phyloP scores from a whole-genome alignment of 2,329 filamentous ascomycete species.

The Clonostachys rosea region DNA sequence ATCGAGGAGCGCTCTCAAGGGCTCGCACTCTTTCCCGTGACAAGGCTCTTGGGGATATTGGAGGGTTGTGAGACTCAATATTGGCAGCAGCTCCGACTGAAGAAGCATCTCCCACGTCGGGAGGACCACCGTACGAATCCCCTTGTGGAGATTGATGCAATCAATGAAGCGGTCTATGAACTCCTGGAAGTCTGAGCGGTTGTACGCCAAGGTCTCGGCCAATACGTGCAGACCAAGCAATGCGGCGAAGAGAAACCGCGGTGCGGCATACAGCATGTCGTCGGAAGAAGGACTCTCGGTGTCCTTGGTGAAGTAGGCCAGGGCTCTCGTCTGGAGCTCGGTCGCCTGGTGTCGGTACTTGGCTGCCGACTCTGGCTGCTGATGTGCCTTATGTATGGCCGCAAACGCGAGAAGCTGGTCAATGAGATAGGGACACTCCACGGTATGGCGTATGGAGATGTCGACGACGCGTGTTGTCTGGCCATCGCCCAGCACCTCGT shows the following conservation, averaged over 20 bases:
- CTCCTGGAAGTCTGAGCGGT: conserved; percentile 26
- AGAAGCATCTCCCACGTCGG: conserved; percentile 25
- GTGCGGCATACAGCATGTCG: conserved; percentile 20
- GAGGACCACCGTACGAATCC: conserved; percentile 29
- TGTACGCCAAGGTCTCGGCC: conserved; percentile 35
- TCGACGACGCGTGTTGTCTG: conserved; percentile 16
- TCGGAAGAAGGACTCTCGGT: conserved; percentile 11
- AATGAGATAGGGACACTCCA: conserved; percentile 35
- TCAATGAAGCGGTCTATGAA: conserved; percentile 33
- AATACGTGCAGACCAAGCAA: conserved; percentile 40
- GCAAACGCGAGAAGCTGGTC: conserved; percentile 40
- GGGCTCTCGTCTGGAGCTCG: conserved; percentile 36
- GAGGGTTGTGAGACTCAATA: conserved; percentile 12
- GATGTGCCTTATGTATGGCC: conserved; percentile 28
- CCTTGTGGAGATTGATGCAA: conserved; percentile 35
- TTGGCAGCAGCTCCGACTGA: conserved; percentile 22
- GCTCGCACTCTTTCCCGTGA: conserved; percentile 15
- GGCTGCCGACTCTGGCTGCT: conserved; percentile 8
- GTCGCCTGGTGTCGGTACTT: conserved; percentile 30
- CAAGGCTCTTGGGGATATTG: conserved; percentile 4
- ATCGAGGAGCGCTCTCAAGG: conserved; percentile 19
- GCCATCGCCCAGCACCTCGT: conserved; percentile 10
- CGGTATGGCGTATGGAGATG: conserved; percentile 21
- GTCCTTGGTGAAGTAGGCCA: conserved; percentile 28
- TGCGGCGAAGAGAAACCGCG: conserved; percentile 38